Percentiles rank a stretch among this genome's conserved stretches.
These are phyloP conservation scores for Saprolegnia diclina DNA, from an alignment of 352 stramenopile species.

Conservation along the genomic window DNA sequence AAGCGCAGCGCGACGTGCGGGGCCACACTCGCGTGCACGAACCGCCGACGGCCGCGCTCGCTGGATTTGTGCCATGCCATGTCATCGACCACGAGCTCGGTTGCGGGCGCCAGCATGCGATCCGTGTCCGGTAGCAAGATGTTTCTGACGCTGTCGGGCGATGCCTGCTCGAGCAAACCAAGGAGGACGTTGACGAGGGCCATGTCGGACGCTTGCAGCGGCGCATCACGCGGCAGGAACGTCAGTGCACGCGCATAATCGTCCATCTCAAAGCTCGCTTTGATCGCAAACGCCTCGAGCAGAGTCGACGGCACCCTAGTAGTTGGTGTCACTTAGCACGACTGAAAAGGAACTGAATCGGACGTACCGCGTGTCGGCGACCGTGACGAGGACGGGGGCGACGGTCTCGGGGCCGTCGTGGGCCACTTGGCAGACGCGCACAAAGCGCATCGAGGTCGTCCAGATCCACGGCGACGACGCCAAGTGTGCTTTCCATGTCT, in stretches of 20 bases:
- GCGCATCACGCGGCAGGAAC: slow-evolving; percentile 33
- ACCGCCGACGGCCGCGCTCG: slow-evolving; percentile 42
- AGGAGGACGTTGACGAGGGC: background rate
- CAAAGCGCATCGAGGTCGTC: slow-evolving; percentile 52
- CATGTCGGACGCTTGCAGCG: slow-evolving; percentile 26
- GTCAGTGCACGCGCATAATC: slow-evolving; percentile 57
- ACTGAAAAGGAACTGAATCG: background rate
- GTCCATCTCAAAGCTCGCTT: slow-evolving; percentile 39
- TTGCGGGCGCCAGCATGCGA: slow-evolving; percentile 26
- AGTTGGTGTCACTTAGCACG: too few relatives aligned
- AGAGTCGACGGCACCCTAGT: slow-evolving; percentile 42
- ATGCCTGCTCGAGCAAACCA: background rate
- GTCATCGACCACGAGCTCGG: slow-evolving; percentile 54
- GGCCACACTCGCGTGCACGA: slow-evolving; percentile 47
- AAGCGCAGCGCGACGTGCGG: slow-evolving; percentile 43
- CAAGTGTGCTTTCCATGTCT: slow-evolving; percentile 34
- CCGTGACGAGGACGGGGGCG: slow-evolving; percentile 42
- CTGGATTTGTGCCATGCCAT: slow-evolving; percentile 73
- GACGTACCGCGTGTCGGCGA: background rate
- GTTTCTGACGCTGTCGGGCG: background rate
- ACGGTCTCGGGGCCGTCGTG: slow-evolving; percentile 38
- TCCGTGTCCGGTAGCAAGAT: slow-evolving; percentile 2
- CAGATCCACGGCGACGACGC: slow-evolving; percentile 55
- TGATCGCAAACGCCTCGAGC: slow-evolving; percentile 49
- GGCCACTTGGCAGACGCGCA: slow-evolving; percentile 47